Base-by-base conservation (phyloP, 2,329 filamentous ascomycete species). In the Dothideomycetidae sp. region DNA sequence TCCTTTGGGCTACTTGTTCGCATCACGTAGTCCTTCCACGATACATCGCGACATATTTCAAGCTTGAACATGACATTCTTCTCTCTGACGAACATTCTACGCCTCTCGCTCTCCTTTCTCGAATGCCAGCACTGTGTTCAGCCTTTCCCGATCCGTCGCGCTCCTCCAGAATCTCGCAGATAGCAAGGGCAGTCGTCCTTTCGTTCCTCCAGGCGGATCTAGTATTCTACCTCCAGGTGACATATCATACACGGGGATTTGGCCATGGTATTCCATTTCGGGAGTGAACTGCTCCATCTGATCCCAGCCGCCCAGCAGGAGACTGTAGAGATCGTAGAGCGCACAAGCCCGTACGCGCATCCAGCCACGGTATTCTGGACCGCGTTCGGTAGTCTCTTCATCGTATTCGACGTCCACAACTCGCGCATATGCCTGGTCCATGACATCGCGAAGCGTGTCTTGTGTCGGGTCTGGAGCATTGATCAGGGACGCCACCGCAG, bases 321-420 rank as follows among this genome's bases (percentile, higher is more conserved):
- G n/a, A n/a, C n/a, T n/a, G 7, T n/a, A 26, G 21, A 26, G 21
- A n/a, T 26, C 21, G n/a, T 7, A n/a, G 7, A 26, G n/a, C 7
- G 7, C 7, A 7, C n/a, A 7, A n/a, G 21, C 21, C 7, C 7
- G 7, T 7, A n/a, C n/a, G 7, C 21, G 21, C 7, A 7, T 26
- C 21, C 21, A 26, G 21, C 21, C 21, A n/a, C 21, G 21, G 21
- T 26, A 26, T 7, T n/a, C 7, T n/a, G 21, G 21, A 26, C 21
- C 21, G 21, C 31, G 13, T 33, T 15, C 37, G 16, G n/a, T 13
- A 14, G 15, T 13, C n/a, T 29, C 31, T 14, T 41, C 31, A 30
- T 37, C 13, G 21, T 26, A 26, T 26, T 26, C 21, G 21, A 26
- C n/a, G 21, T 26, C 21, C 7, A 26, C n/a, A 26, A 26, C 21